Evolutionary conservation across 208 protist species (phyloP).

Genomic region (Endotrypanum monterogeii): DNA sequence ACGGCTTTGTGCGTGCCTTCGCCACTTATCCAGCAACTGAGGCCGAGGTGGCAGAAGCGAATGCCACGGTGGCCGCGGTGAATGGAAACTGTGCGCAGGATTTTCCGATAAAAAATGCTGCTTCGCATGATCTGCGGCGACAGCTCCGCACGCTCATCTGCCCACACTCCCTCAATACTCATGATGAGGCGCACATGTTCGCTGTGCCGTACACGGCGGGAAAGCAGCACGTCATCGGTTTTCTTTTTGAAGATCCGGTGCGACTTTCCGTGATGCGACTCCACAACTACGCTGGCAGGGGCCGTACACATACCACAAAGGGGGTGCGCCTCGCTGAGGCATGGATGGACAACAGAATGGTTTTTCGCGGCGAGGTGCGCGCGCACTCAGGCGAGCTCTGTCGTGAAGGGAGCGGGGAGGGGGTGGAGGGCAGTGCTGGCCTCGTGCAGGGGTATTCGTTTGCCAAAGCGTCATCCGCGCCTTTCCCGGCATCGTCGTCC

Average conservation of each 20-base stretch:
- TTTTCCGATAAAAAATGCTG: constrained; percentile 14
- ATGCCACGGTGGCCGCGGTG: background rate
- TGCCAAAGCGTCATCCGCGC: background rate
- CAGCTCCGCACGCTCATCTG: constrained; percentile 83
- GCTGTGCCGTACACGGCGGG: constrained; percentile 77
- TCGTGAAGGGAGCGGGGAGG: constrained; percentile 8
- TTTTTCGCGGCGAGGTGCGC: constrained; percentile 79
- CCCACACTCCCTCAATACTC: constrained; percentile 62
- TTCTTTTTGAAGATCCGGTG: constrained; percentile 57
- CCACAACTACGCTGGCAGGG: constrained; percentile 92
- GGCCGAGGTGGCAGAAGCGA: constrained; percentile 27
- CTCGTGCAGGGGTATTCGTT: background rate
- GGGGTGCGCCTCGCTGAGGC: constrained; percentile 86
- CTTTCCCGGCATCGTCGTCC: background rate
- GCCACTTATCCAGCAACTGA: constrained; percentile 35
- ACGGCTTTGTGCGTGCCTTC: constrained; percentile 15
- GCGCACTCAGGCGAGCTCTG: constrained; percentile 46
- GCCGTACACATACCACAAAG: constrained; percentile 83
- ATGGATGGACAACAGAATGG: constrained; percentile 50
- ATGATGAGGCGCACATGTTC: constrained; percentile 88
- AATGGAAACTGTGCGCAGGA: background rate
- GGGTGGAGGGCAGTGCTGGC: background rate
- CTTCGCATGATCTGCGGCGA: constrained; percentile 25
- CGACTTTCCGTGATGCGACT: constrained; percentile 82
- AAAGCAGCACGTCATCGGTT: constrained; percentile 62